Percentiles rank a stretch among this genome's conserved stretches.
Conservation (phyloP, 2,329 filamentous ascomycete genomes). For the Aspergillus tanneri region DNA sequence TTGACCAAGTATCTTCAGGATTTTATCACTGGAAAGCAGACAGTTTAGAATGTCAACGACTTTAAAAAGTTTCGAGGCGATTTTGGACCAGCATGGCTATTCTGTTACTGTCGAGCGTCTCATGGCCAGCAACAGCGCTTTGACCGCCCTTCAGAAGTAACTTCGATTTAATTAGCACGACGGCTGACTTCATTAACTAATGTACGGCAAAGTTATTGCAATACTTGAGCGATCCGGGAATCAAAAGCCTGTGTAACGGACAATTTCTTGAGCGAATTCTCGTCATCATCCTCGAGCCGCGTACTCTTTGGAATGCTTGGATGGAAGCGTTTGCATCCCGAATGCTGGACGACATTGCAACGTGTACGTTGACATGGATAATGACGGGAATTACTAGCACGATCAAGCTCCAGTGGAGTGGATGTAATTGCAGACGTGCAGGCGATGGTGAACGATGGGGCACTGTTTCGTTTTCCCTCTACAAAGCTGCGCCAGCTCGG, state of each 20-base stretch:
- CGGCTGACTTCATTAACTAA: conserved; percentile 47
- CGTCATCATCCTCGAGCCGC: conserved; percentile 51
- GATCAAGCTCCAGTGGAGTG: conserved; percentile 25
- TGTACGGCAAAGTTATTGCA: conserved; percentile 38
- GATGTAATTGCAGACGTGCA: conserved; percentile 30
- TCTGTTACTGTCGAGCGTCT: conserved; percentile 44
- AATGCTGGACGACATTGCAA: conserved; percentile 33
- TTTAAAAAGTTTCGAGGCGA: conserved; percentile 50
- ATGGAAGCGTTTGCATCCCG: conserved; percentile 32
- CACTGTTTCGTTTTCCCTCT: conserved; percentile 28
- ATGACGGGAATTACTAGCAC: conserved; percentile 50
- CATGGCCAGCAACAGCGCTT: conserved; percentile 35
- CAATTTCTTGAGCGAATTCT: conserved; percentile 52
- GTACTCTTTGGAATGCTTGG: conserved; percentile 56
- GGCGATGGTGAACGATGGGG: conserved; percentile 24
- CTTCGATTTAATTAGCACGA: conserved; percentile 48
- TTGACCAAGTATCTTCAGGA: conserved; percentile 40
- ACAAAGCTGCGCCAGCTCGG: conserved; percentile 35
- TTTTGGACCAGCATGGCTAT: conserved; percentile 45
- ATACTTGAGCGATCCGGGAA: conserved; percentile 42
- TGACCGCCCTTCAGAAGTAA: conserved; percentile 40
- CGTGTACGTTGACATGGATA: conserved; percentile 51
- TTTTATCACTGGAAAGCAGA: conserved; percentile 41
- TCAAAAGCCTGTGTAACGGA: conserved; percentile 54
- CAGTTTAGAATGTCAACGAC: conserved; percentile 40